Percentiles rank a stretch among this genome's conserved stretches.
Evolutionary conservation across 1,284 basidiomycete species (phyloP).

Genomic region (Mycena sp.): DNA sequence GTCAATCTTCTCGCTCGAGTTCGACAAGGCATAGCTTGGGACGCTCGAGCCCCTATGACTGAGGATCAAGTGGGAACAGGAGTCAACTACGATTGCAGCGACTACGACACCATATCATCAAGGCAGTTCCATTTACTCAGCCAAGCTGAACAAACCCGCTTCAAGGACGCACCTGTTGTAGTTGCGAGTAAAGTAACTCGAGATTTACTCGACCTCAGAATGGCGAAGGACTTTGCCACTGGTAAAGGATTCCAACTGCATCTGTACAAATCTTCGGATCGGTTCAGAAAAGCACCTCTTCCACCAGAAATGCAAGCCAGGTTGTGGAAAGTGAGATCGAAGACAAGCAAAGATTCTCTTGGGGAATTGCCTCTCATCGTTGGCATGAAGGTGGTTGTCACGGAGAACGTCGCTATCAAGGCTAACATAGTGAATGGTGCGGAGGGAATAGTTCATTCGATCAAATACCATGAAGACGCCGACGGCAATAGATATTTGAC

Average conservation of each 20-base stretch:
- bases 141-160: background rate
- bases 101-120: background rate
- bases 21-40: background rate
- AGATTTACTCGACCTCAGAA: background rate
- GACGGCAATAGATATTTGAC: background rate
- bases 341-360: background rate
- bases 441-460: slow-evolving; percentile 30
- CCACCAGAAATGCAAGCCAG: background rate
- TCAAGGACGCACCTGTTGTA: background rate
- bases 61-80: background rate
- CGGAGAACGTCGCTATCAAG: slow-evolving; percentile 36
- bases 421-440: slow-evolving; percentile 38
- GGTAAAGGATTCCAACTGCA: background rate
- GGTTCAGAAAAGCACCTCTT: background rate
- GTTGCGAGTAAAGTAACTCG: background rate
- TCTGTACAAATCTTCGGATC: background rate
- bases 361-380: background rate
- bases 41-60: background rate
- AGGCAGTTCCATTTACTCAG: background rate
- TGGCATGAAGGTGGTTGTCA: slow-evolving; percentile 43
- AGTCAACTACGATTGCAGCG: background rate
- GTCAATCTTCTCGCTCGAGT: background rate
- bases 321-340: background rate
- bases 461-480: slow-evolving; percentile 21
- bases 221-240: background rate